Percentiles rank a stretch among this genome's conserved stretches.
These are phyloP conservation scores for Saussurea involucrata DNA, from an alignment of 129 eudicot genomes.

Conservation along the genomic window DNA sequence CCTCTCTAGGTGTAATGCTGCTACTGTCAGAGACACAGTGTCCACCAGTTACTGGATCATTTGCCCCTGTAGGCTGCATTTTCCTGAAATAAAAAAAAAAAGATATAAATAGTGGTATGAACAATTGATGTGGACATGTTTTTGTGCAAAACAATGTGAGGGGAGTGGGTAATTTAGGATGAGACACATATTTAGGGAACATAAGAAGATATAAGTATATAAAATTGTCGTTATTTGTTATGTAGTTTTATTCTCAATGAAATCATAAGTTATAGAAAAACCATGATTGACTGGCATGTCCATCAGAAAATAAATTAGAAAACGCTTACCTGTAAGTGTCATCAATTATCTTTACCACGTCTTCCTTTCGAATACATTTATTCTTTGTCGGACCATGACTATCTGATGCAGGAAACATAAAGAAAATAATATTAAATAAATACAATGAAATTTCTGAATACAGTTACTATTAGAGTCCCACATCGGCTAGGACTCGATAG, in stretches of 20 bases:
- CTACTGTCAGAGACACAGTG: slow-evolving; percentile 27
- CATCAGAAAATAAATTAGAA: neutral
- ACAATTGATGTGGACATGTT: slow-evolving; percentile 7
- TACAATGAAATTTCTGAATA: neutral
- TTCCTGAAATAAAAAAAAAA: slow-evolving; percentile 29
- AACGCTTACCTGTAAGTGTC: slow-evolving; percentile 30
- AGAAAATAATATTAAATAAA: neutral
- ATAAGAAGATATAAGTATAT: neutral
- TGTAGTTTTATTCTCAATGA: neutral
- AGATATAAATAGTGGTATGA: neutral
- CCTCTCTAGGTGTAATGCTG: slow-evolving; percentile 27
- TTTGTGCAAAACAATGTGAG: neutral
- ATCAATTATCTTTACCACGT: slow-evolving; percentile 33
- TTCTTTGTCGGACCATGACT: slow-evolving; percentile 29
- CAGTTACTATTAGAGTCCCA: neutral
- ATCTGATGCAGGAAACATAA: slow-evolving; percentile 26
- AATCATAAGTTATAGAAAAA: neutral
- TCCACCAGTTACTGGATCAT: slow-evolving; percentile 29
- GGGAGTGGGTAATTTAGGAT: neutral
- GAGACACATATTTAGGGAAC: neutral
- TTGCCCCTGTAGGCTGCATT: slow-evolving; percentile 19
- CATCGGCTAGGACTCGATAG: neutral
- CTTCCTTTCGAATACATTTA: slow-evolving; percentile 30
- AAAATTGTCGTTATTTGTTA: neutral
- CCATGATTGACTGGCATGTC: neutral